Base-by-base conservation (phyloP, 2,329 filamentous ascomycete genomes). In the Alternaria incomplexa region DNA sequence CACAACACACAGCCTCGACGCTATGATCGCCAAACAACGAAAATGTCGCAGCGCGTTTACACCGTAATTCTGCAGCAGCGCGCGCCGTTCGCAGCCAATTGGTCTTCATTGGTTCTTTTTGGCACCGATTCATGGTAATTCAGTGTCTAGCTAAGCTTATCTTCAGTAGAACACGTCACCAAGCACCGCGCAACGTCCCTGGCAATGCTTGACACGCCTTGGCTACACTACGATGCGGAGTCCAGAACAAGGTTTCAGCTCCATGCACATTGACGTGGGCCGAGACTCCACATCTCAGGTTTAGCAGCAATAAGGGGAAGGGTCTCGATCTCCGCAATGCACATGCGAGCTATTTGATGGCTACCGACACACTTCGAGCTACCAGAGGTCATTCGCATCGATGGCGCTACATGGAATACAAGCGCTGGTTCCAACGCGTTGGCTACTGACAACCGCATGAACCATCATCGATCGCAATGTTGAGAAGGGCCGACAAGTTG, bases 141-240 rank as follows among this genome's bases (percentile, higher is more conserved):
- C 32, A 20, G 22, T 47, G 51, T 25, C 44, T 32, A 57, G 20
- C 28, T 59, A 56, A 61, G 59, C 62, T 67, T 66, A 51, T 46
- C 43, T 36, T 26, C 50, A 44, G 32, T 40, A 55, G 56, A 40
- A 65, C 66, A 74, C 71, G 71, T 74, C 71, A 74, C 67, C 66
- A 73, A 74, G 71, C 70, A 66, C 73, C 52, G 28, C 20, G 26
- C 22, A 46, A 28, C 50, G 45, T 58, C 47, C 63, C 60, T 68
- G 61, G 62, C 61, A 68, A 67, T 68, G 71, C 71, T 73, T 73
- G 68, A 70, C 30, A 55, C 61, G 65, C 63, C 70, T 74, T 73
- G 65, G 69, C 70, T 63, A 36, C 47, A 23, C 23, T 12, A n/a
- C 23, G 20, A 44, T 28, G 30, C 23, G 56, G 57, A 55, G 46